Percentiles rank a stretch among this genome's conserved stretches.
phyloP scores from a whole-genome alignment of 441 rosid species.

The Pelargonium myrrhifolium region DNA sequence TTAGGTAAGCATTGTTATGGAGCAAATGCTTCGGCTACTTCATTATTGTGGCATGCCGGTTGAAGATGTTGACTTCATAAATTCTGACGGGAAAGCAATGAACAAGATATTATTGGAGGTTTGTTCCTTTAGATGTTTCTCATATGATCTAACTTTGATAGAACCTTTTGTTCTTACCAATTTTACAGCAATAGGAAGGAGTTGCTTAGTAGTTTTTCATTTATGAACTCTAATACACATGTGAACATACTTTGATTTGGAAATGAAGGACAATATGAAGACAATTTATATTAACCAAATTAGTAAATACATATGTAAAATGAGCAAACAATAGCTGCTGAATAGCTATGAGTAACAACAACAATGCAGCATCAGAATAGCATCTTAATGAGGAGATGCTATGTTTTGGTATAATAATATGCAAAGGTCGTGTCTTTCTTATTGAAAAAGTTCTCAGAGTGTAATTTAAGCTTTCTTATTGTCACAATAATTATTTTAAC shows the following conservation, averaged over 20 bases:
- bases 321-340: not conserved
- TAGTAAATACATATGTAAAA: not conserved
- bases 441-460: not conserved
- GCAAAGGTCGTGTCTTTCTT: not conserved
- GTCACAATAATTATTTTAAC: not conserved
- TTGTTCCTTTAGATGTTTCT: slow-evolving; percentile 19
- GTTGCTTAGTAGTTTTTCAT: not conserved
- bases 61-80: slow-evolving; percentile 89
- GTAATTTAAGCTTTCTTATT: not conserved
- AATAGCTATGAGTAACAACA: not conserved
- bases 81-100: slow-evolving; percentile 88
- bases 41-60: slow-evolving; percentile 76
- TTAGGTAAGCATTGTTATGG: slow-evolving; percentile 93
- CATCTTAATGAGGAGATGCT: not conserved
- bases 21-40: slow-evolving; percentile 88
- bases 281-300: not conserved
- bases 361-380: not conserved
- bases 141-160: not conserved
- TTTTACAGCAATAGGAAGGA: not conserved
- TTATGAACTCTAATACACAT: not conserved
- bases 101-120: slow-evolving; percentile 83
- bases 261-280: not conserved
- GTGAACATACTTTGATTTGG: not conserved
- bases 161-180: slow-evolving; percentile 1
- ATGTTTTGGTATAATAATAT: not conserved